These are phyloP conservation scores for Flaveria floridana DNA, from an alignment of 140 eudicot species.

Conservation along the genomic window DNA sequence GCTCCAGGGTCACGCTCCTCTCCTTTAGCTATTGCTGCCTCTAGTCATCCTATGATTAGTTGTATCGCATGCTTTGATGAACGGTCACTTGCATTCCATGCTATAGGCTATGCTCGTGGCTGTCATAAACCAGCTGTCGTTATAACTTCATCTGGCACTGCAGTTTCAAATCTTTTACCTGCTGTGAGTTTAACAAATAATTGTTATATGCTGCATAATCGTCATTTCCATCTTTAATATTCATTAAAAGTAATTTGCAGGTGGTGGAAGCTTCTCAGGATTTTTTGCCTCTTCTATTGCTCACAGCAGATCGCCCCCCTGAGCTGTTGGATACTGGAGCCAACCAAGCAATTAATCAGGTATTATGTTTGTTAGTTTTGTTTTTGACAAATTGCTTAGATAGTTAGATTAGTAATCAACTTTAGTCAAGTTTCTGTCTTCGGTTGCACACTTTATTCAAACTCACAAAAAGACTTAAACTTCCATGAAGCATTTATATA, in stretches of 20 bases:
- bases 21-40: constrained; percentile 95
- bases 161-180: constrained; percentile 92
- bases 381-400: neutral
- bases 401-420: neutral
- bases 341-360: constrained; percentile 95
- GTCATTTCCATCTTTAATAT: neutral
- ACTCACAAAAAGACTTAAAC: neutral
- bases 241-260: constrained; percentile 38
- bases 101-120: constrained; percentile 90
- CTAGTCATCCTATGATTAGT: constrained; percentile 72
- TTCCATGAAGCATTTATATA: neutral
- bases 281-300: constrained; percentile 79
- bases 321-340: constrained; percentile 89
- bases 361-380: constrained; percentile 16
- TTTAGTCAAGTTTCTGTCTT: constrained; percentile 6
- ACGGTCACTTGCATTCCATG: constrained; percentile 93
- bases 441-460: neutral
- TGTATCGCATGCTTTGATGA: constrained; percentile 83
- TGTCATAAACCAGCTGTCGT: constrained; percentile 80
- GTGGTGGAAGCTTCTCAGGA: constrained; percentile 97
- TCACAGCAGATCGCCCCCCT: constrained; percentile 97
- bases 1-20: constrained; percentile 99
- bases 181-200: constrained; percentile 64
- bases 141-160: constrained; percentile 96
- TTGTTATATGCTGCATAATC: neutral